Conservation (phyloP, 331 rosid genomes). For the Malus hybrid region DNA sequence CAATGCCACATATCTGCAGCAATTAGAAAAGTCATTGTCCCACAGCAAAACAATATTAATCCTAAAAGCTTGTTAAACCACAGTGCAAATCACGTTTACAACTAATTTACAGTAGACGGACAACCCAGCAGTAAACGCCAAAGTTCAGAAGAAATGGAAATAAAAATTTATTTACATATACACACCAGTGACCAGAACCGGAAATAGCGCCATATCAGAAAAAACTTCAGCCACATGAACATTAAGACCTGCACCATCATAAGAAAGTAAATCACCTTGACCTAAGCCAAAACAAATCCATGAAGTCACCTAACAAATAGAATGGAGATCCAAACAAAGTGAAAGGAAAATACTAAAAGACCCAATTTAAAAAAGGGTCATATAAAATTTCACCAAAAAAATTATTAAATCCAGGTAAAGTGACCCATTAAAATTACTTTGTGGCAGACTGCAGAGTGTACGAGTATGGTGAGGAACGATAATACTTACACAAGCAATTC, state of each 20-base stretch:
- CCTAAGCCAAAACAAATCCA: background rate
- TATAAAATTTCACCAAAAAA: background rate
- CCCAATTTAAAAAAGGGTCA: background rate
- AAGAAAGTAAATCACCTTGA: background rate
- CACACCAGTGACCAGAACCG: slow-evolving; percentile 90
- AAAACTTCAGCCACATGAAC: slow-evolving; percentile 95
- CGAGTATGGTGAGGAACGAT: background rate
- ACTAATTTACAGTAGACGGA: background rate
- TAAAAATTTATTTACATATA: background rate
- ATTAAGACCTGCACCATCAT: slow-evolving; percentile 56
- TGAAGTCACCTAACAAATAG: background rate
- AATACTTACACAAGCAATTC: background rate
- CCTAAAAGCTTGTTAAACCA: background rate
- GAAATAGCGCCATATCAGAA: slow-evolving; percentile 86
- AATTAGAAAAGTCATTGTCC: background rate
- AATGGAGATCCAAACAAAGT: background rate
- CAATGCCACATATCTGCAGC: slow-evolving; percentile 74
- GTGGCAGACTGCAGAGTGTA: background rate
- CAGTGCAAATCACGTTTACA: background rate
- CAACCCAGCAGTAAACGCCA: background rate
- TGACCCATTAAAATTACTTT: background rate
- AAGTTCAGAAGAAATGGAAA: background rate
- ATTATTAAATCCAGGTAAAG: background rate
- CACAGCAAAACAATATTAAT: background rate
- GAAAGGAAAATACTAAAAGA: background rate